Evolutionary conservation across 441 rosid genomes (phyloP), one percentile per base, ranked within the genome.

Genomic region (Lepidium campestre): DNA sequence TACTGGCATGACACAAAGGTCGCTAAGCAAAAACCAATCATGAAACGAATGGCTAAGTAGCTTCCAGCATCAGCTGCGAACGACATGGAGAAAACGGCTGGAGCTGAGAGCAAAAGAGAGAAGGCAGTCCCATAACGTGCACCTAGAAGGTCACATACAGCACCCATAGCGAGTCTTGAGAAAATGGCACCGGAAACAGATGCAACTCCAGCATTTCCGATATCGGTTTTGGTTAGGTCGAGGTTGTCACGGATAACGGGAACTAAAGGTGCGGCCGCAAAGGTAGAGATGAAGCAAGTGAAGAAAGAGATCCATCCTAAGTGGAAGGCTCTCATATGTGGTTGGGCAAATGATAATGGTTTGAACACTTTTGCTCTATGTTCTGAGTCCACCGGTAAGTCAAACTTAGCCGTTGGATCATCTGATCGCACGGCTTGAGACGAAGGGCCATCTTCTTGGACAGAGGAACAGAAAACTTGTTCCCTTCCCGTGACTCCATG

Each of bases 231-330:
- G 3, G 65, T 80, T 44, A 80, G 53, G 69, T 78, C 62, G 1
- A 80, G 78, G 72, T 80, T 80, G 62, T 80, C 84, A 0, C 81
- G 75, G 54, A 80, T 80, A 45, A 77, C 71, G 0, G 84, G 84
- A 22, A 80, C 75, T 13, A 80, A 57, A 4, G 84, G 81, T n/a
- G 84, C 81, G 1, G 84, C 84, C 0, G 84, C 84, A 31, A 80
- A 80, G 13, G 84, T 80, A 31, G 84, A 80, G 62, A 80, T 50
- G 72, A 80, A 80, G 67, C 81, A 75, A 57, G 84, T 75, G 76
- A 80, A 77, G 70, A 80, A 80, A 15, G 84, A 80, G 78, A 80
- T 65, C 84, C 84, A 80, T 6, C 78, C 78, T 40, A 80, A 77
- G 40, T 80, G 84, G 60, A 80, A 80, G 0, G 80, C 74, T 63